A percentile compares a stretch with the other conserved stretches of the same genome.
These are phyloP conservation scores for Lecanicillium sp. DNA, from an alignment of 2,329 filamentous ascomycete species.

Conservation along the genomic window DNA sequence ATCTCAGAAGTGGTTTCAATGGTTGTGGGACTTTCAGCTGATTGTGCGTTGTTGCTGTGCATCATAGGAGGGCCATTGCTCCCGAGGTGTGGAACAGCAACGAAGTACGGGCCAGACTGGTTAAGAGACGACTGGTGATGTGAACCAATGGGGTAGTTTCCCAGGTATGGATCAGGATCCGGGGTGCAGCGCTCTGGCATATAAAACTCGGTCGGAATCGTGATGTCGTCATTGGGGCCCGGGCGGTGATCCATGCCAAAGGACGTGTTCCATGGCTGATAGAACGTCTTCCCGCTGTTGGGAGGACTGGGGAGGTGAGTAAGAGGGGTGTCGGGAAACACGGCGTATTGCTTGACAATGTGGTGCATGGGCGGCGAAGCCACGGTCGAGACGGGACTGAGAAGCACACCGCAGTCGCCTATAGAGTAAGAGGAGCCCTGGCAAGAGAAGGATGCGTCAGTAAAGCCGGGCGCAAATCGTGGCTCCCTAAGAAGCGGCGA, in stretches of 20 bases:
- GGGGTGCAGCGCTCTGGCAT: slow-evolving; percentile 33
- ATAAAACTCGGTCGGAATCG: slow-evolving; percentile 33
- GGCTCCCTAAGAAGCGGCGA: neutral
- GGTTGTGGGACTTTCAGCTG: slow-evolving; percentile 1
- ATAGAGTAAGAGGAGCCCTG: slow-evolving; percentile 28
- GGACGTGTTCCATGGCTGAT: slow-evolving; percentile 29
- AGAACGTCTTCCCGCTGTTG: slow-evolving; percentile 40
- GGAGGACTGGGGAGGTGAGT: slow-evolving; percentile 44
- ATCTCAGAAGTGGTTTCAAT: slow-evolving; percentile 6
- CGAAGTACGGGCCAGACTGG: slow-evolving; percentile 23
- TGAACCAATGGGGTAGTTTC: slow-evolving; percentile 28
- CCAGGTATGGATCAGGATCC: slow-evolving; percentile 31
- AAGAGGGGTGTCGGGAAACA: slow-evolving; percentile 29
- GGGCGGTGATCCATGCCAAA: slow-evolving; percentile 31
- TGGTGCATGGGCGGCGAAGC: slow-evolving; percentile 44
- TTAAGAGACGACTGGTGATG: slow-evolving; percentile 18
- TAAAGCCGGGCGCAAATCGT: slow-evolving; percentile 10
- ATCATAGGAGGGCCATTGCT: slow-evolving; percentile 24
- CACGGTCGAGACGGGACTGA: slow-evolving; percentile 46
- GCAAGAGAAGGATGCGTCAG: neutral
- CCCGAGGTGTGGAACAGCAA: slow-evolving; percentile 22
- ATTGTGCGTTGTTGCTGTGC: slow-evolving; percentile 18
- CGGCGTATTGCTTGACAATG: slow-evolving; percentile 34
- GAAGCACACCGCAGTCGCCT: slow-evolving; percentile 37
- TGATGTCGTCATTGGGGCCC: slow-evolving; percentile 26